These are phyloP conservation scores for Dendrocalamus sinicus DNA, from an alignment of 176 grass and related monocot genomes.

Conservation along the genomic window DNA sequence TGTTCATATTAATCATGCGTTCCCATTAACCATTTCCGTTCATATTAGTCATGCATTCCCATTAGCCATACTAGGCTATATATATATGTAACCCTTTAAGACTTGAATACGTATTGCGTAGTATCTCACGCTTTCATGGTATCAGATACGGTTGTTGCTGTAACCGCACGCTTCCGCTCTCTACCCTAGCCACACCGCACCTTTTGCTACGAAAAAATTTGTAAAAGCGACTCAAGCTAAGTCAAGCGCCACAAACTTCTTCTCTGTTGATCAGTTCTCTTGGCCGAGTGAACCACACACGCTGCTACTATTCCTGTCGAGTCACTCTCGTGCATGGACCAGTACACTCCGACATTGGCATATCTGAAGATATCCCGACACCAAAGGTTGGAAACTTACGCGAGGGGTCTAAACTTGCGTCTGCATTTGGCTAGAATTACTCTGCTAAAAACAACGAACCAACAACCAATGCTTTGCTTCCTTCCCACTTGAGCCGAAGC, in stretches of 20 bases:
- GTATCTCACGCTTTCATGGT: too few relatives aligned
- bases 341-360: not conserved
- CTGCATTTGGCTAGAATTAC: not conserved
- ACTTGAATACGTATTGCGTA: too few relatives aligned
- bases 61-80: too few relatives aligned
- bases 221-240: not conserved
- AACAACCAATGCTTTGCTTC: not conserved
- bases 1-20: too few relatives aligned
- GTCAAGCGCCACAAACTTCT: constrained; percentile 13
- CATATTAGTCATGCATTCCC: too few relatives aligned
- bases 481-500: not conserved
- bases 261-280: not conserved
- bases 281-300: not conserved
- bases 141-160: too few relatives aligned
- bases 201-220: not conserved
- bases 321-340: constrained; percentile 9
- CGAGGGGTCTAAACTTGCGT: not conserved
- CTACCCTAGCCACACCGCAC: too few relatives aligned
- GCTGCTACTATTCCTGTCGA: not conserved
- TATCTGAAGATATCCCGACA: too few relatives aligned
- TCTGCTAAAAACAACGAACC: not conserved
- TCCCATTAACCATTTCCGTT: too few relatives aligned
- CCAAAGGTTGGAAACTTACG: not conserved
- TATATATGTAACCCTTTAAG: too few relatives aligned
- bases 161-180: too few relatives aligned